These are phyloP conservation scores for Saccharum hybrid DNA, from an alignment of 202 grass and related monocot genomes.

Conservation along the genomic window DNA sequence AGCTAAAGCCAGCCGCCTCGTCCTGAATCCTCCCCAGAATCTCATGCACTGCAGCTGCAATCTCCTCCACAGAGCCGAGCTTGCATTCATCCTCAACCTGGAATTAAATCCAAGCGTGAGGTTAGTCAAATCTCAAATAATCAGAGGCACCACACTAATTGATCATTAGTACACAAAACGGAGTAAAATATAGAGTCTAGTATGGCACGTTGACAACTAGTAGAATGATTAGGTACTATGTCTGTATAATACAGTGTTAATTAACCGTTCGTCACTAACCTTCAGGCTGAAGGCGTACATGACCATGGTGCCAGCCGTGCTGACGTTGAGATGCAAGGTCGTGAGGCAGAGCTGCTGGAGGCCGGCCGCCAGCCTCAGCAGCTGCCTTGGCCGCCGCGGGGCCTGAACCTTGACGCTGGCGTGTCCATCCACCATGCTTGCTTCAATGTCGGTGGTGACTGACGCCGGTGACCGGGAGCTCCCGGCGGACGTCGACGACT, in stretches of 20 bases:
- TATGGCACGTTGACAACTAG: no score
- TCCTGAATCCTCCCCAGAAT: conserved; percentile 55
- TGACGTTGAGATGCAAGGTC: no score
- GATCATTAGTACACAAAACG: no score
- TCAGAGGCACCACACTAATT: no score
- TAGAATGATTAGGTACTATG: no score
- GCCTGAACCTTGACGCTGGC: conserved; percentile 63
- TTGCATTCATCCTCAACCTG: conserved; percentile 75
- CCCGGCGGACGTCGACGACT: no score
- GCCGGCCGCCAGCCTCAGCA: conserved; percentile 49
- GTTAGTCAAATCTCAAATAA: not conserved
- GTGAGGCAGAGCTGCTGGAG: conserved; percentile 59
- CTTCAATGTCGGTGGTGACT: conserved; percentile 58
- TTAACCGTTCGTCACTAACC: conserved; percentile 39
- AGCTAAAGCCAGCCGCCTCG: conserved; percentile 38
- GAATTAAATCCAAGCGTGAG: not conserved
- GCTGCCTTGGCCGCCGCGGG: conserved; percentile 52
- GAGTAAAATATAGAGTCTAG: no score
- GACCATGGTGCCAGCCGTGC: no score
- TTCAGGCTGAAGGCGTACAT: no score
- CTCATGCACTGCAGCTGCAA: conserved; percentile 65
- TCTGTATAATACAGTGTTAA: no score
- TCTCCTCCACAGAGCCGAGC: conserved; percentile 63
- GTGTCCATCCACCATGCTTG: conserved; percentile 65
- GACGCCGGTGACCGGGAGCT: not conserved